Base-by-base conservation (phyloP, 371 early-diverging fungal species). In the Batkoa obscura region DNA sequence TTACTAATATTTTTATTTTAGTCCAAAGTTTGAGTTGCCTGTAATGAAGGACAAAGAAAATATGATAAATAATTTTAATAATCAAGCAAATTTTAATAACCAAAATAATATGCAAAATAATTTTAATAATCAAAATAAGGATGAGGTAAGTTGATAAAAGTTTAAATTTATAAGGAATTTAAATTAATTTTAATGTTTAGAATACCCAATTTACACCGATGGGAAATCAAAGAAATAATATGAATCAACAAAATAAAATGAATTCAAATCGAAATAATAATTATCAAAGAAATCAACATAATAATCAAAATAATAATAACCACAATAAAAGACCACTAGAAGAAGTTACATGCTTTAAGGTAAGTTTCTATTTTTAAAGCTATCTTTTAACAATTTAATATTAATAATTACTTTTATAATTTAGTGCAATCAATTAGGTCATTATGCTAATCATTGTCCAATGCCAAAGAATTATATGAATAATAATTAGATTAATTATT, bases 321-420 rank as follows among this genome's bases (percentile, higher is more conserved):
- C 64, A n/a, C 65, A 61, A 10, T 77, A 66, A 52, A 60, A 79
- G 51, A 70, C 67, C 9, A 58, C 81, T 43, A 74, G 81, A 52
- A 36, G 82, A 86, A 50, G 86, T 86, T 10, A 79, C 79, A 33
- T 88, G 89, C 62, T 88, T 71, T 64, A 84, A 84, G 71, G 78
- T 79, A 65, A 12, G 13, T 35, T 56, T 30, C 46, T 56, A 13
- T 13, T 15, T 31, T 35, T 15, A 1, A 49, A 56, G 2, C 12
- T 1, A 52, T 47, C 42, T 23, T n/a, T 10, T 31, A 50, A 36
- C 17, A 42, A 49, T 50, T 46, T 23, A 23, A 23, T 23, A 23
- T 23, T 23, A 23, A 23, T 23, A 23, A 23, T 23, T 23, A 23
- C 23, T 23, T 23, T 23, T 23, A 23, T 23, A 23, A n/a, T 39